These are phyloP conservation scores for Zygnema cylindricum DNA, from an alignment of 139 green algal genomes.

Conservation along the genomic window DNA sequence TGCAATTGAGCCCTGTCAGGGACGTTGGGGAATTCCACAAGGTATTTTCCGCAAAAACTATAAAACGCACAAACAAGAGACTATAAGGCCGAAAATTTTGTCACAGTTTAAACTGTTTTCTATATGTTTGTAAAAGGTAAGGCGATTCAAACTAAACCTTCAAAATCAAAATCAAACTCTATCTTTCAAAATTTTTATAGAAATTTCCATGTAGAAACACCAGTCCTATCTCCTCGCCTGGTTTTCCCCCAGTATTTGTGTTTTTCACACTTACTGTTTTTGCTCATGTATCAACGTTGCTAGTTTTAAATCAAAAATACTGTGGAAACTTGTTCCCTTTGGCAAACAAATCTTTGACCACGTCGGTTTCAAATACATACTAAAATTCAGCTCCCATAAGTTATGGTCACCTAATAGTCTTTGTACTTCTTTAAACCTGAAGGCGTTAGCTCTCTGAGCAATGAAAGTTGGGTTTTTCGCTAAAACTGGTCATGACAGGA, in stretches of 20 bases:
- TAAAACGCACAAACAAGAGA: neutral
- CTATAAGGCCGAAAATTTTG: constrained; percentile 10
- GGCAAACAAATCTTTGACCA: too few relatives aligned
- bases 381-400: too few relatives aligned
- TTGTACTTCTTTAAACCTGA: too few relatives aligned
- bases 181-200: neutral
- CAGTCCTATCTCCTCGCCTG: too few relatives aligned
- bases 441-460: neutral
- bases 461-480: neutral
- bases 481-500: constrained; percentile 62
- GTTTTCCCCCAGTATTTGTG: too few relatives aligned
- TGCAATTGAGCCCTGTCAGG: constrained; percentile 86
- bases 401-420: too few relatives aligned
- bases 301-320: too few relatives aligned
- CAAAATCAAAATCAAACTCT: neutral
- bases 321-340: too few relatives aligned
- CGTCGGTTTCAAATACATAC: too few relatives aligned
- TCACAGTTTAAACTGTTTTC: neutral
- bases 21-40: constrained; percentile 75
- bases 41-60: neutral
- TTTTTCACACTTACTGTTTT: too few relatives aligned
- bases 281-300: too few relatives aligned
- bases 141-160: neutral
- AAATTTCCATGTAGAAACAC: neutral
- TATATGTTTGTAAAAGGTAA: neutral